Percentiles rank a stretch among this genome's conserved stretches.
Evolutionary conservation across 176 grass and related monocot genomes (phyloP).

Genomic region (Paspalum notatum): DNA sequence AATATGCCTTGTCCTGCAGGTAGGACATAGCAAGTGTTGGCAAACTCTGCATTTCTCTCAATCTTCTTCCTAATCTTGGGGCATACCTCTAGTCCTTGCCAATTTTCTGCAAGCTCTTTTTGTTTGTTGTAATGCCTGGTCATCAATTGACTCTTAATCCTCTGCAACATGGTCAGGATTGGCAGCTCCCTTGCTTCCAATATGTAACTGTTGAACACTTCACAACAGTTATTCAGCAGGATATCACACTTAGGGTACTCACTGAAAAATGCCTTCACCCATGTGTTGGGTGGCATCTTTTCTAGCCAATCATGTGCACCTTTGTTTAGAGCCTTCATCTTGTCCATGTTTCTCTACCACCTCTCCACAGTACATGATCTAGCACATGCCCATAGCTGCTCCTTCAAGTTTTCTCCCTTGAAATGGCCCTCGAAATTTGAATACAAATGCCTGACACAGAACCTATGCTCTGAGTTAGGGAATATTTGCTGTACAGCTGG

Average conservation of each 20-base stretch:
- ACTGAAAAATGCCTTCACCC: not conserved
- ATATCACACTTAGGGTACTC: slow-evolving; percentile 12
- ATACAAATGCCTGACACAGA: not conserved
- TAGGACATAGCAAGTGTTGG: not conserved
- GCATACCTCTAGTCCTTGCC: not conserved
- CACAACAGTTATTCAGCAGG: not conserved
- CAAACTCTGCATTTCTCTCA: not conserved
- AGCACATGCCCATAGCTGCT: not conserved
- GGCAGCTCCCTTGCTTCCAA: too few relatives aligned
- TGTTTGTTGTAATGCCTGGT: not conserved
- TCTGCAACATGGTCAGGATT: not conserved
- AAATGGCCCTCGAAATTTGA: not conserved
- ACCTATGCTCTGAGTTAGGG: not conserved
- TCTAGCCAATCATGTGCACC: not conserved
- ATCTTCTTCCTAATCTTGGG: not conserved
- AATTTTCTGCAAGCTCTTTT: not conserved
- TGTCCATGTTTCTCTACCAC: not conserved
- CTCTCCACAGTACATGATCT: not conserved
- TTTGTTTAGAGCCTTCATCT: not conserved
- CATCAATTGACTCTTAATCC: not conserved
- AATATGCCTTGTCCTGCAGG: not conserved
- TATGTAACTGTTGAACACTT: not conserved
- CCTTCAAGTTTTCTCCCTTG: not conserved
- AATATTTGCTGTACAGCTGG: not conserved
- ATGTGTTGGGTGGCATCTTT: not conserved